Evolutionary conservation across 306 rosid species (phyloP), one percentile per base, ranked within the genome.

Genomic region (Abrus pulchellus): DNA sequence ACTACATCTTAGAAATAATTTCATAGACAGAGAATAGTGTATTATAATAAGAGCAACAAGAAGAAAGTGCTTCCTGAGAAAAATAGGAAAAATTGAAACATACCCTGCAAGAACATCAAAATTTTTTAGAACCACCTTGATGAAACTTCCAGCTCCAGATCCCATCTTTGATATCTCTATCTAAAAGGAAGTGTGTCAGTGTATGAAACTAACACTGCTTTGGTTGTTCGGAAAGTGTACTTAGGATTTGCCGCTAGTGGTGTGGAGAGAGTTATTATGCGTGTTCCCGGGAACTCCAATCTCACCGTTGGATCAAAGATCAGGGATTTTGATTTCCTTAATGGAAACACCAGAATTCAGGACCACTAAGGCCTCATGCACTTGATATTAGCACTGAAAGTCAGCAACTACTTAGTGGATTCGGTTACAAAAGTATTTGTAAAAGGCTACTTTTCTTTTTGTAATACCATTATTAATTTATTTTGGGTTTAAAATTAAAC

Each of bases 71-170:
- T 77, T 48, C 48, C 6, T 3, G 9, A 43, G 44, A 55, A 43
- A 57, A 57, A 28, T 49, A 27, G n/a, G 7, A 62, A 10, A 28
- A 48, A 74, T 9, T 12, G 3, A 59, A 56, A 65, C 86, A 69
- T 87, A 92, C 97, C 97, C 91, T 52, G 93, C 97, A 74, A 92
- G 88, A 87, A 92, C 89, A 74, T 92, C 94, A 55, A 90, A 89
- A 82, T 92, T 90, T 62, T 30, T 88, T 0, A 93, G 90, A 69
- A 93, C 12, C 62, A 93, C 88, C 85, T 91, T 91, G 11, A 93
- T 85, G 81, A 93, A 93, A 84, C 80, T 85, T 57, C 86, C 97
- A 20, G 90, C 85, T 4, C 86, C 97, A 20, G 90, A 85, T 4
- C 97, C 97, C 97, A 93, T 93, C 45, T 86, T 29, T 44, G 85